Conservation (phyloP, 2,329 filamentous ascomycete genomes). For the Scortechinia acanthostroma region DNA sequence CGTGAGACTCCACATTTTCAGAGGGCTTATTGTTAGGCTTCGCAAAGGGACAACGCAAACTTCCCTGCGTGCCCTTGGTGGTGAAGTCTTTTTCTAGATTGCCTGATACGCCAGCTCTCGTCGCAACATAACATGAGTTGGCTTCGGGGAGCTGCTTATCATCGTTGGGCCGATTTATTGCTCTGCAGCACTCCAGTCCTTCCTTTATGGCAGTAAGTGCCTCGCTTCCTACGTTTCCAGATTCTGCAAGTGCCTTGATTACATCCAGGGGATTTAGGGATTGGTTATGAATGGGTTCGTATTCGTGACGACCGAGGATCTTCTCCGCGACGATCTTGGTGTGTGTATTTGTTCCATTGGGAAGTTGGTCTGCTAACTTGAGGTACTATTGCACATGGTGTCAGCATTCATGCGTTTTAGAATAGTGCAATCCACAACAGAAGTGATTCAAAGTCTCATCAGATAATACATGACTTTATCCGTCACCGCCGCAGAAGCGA, state of each 20-base stretch:
- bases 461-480: constrained; percentile 2
- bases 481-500: constrained; percentile 1
- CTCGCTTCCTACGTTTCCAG: background rate
- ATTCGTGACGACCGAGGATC: background rate
- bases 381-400: background rate
- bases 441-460: background rate
- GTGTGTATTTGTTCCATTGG: background rate
- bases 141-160: background rate
- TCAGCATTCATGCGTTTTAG: too few species aligned
- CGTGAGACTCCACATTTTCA: background rate
- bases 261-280: background rate
- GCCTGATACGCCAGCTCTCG: background rate
- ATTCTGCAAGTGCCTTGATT: background rate
- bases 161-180: background rate
- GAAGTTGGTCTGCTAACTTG: background rate
- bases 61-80: constrained; percentile 1
- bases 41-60: background rate
- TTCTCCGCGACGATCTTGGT: background rate
- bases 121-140: background rate
- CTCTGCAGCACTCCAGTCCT: background rate
- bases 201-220: background rate
- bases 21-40: background rate
- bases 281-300: background rate
- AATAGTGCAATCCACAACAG: too few species aligned
- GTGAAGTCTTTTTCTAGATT: background rate